These are phyloP conservation scores for Nakaseomyces bracarensis DNA, from an alignment of 1,139 yeast genomes.

Conservation along the genomic window DNA sequence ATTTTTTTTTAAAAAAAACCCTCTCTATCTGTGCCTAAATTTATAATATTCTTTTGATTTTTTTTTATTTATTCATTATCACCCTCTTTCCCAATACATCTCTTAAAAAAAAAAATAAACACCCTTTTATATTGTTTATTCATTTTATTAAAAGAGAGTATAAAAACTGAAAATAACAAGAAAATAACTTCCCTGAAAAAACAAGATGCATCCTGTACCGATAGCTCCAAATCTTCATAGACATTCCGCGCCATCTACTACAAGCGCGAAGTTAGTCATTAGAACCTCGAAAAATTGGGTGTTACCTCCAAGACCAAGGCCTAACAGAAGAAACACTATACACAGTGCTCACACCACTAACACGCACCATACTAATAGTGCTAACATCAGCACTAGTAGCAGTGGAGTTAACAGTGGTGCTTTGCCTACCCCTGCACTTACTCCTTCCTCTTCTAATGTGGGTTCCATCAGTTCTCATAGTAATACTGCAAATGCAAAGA, in stretches of 20 bases:
- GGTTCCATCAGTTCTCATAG: neutral
- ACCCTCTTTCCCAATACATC: no score
- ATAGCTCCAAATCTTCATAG: slow-evolving; percentile 8
- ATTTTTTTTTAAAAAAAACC: neutral
- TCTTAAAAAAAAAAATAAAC: no score
- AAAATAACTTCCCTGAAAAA: no score
- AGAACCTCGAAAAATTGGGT: slow-evolving; percentile 32
- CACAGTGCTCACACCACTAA: neutral
- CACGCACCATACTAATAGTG: no score
- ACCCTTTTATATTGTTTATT: no score
- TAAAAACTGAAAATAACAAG: no score
- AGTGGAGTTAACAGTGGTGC: neutral
- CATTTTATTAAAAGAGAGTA: neutral
- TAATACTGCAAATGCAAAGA: neutral
- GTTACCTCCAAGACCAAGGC: slow-evolving; percentile 44
- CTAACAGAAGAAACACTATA: slow-evolving; percentile 35
- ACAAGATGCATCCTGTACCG: slow-evolving; percentile 7
- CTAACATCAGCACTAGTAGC: neutral
- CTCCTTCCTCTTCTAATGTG: neutral
- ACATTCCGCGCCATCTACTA: slow-evolving; percentile 1
- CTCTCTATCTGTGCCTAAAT: no score
- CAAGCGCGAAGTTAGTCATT: slow-evolving; percentile 14
- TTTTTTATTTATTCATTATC: no score
- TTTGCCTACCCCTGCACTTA: neutral
- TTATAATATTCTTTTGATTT: neutral